These are phyloP conservation scores for Salix viminalis DNA, from an alignment of 345 rosid genomes.

Conservation along the genomic window DNA sequence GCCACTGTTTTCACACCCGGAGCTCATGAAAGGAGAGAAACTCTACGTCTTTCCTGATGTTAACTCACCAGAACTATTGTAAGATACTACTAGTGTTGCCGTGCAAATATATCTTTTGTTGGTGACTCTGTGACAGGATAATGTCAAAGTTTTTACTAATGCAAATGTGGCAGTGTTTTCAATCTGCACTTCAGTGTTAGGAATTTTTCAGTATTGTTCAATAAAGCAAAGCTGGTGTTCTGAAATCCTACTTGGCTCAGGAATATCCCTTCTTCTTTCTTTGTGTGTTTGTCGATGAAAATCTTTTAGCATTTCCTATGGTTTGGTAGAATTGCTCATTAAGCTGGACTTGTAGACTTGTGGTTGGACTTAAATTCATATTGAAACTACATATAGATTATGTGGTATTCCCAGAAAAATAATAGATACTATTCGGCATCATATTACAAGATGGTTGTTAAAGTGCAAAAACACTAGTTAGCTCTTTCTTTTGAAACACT, in stretches of 20 bases:
- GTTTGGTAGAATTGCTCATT: not conserved
- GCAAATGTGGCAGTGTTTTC: not conserved
- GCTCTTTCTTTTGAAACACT: not conserved
- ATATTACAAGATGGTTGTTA: too few species aligned
- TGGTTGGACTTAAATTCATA: not conserved
- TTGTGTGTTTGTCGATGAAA: not conserved
- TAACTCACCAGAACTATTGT: slow-evolving; percentile 72
- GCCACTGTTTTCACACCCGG: slow-evolving; percentile 58
- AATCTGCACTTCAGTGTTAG: not conserved
- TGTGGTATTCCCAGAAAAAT: too few species aligned
- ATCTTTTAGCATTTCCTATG: not conserved
- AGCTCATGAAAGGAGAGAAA: slow-evolving; percentile 55
- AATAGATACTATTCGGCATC: too few species aligned
- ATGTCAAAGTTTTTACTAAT: not conserved
- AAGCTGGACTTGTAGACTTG: not conserved
- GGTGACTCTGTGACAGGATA: not conserved
- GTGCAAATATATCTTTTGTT: not conserved
- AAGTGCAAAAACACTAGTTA: too few species aligned
- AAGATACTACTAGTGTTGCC: slow-evolving; percentile 26
- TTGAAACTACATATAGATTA: not conserved
- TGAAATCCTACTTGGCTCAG: not conserved
- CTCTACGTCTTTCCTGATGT: slow-evolving; percentile 64
- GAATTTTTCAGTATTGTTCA: not conserved
- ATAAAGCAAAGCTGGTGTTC: not conserved
- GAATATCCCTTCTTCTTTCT: not conserved